A percentile compares a stretch with the other conserved stretches of the same genome.
Conservation (phyloP, 768 basidiomycete genomes). For the Epithele typhae region DNA sequence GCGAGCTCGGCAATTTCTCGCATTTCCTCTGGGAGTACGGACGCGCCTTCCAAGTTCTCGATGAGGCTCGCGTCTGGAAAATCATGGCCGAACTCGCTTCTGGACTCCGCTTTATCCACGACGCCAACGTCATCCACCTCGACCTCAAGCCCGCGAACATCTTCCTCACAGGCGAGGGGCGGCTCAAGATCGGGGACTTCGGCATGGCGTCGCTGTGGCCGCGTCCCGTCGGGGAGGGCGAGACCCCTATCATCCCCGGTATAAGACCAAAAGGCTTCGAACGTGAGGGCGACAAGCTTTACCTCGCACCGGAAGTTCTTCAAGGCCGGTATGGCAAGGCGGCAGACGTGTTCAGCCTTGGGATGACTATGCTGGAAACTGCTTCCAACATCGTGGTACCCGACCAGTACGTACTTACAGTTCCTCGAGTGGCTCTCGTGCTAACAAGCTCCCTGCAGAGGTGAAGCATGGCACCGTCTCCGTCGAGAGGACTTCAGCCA, state of each 20-base stretch:
- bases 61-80: constrained; percentile 96
- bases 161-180: constrained; percentile 81
- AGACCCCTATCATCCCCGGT: constrained; percentile 18
- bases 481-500: constrained; percentile 89
- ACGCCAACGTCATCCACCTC: constrained; percentile 84
- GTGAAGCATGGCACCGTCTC: constrained; percentile 90
- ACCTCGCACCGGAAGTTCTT: constrained; percentile 94
- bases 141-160: constrained; percentile 98
- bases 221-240: constrained; percentile 37
- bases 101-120: constrained; percentile 88
- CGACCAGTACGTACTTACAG: constrained; percentile 71
- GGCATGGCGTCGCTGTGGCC: constrained; percentile 98
- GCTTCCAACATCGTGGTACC: constrained; percentile 96
- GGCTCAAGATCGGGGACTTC: constrained; percentile 97
- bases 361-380: constrained; percentile 93
- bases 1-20: constrained; percentile 88
- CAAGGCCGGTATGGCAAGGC: constrained; percentile 89
- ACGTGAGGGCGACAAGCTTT: constrained; percentile 95
- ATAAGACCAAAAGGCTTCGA: constrained; percentile 51
- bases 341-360: constrained; percentile 97
- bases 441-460: constrained; percentile 44
- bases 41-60: constrained; percentile 73
- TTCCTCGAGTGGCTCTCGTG: constrained; percentile 11
- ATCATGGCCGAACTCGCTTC: constrained; percentile 85
- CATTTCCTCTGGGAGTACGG: constrained; percentile 92